Evolutionary conservation across 1,284 basidiomycete genomes (phyloP).

Genomic region (Sanghuangporus sanghuang): DNA sequence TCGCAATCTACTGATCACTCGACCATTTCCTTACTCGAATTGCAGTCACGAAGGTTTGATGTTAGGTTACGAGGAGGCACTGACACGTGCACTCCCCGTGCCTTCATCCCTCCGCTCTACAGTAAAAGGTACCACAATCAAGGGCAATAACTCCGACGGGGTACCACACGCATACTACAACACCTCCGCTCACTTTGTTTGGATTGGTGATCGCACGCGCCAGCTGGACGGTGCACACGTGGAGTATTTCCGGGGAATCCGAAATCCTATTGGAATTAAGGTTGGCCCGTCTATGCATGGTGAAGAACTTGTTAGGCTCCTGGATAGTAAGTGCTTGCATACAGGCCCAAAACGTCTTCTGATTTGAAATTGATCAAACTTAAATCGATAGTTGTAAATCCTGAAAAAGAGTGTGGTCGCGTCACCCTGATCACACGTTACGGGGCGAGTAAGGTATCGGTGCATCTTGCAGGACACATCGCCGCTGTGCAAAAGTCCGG

Average conservation of each 20-base stretch:
- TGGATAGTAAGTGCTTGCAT: constrained; percentile 58
- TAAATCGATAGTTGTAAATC: constrained; percentile 69
- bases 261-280: constrained; percentile 96
- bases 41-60: constrained; percentile 89
- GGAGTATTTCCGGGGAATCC: constrained; percentile 92
- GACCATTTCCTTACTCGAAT: background rate
- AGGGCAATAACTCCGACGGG: constrained; percentile 1
- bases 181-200: constrained; percentile 90
- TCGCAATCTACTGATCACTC: background rate
- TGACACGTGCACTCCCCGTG: constrained; percentile 66
- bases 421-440: constrained; percentile 93
- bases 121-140: background rate
- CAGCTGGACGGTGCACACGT: constrained; percentile 92
- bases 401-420: constrained; percentile 75
- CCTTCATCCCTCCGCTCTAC: constrained; percentile 25
- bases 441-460: constrained; percentile 81
- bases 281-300: constrained; percentile 85
- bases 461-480: constrained; percentile 79
- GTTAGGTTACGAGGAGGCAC: constrained; percentile 89
- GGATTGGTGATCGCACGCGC: constrained; percentile 97
- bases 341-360: background rate
- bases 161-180: constrained; percentile 62
- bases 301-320: constrained; percentile 75
- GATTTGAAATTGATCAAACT: background rate
- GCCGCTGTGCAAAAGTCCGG: constrained; percentile 74